Conservation (phyloP, 225 moss, liverwort and hornwort genomes). For the Ulota crispa region DNA sequence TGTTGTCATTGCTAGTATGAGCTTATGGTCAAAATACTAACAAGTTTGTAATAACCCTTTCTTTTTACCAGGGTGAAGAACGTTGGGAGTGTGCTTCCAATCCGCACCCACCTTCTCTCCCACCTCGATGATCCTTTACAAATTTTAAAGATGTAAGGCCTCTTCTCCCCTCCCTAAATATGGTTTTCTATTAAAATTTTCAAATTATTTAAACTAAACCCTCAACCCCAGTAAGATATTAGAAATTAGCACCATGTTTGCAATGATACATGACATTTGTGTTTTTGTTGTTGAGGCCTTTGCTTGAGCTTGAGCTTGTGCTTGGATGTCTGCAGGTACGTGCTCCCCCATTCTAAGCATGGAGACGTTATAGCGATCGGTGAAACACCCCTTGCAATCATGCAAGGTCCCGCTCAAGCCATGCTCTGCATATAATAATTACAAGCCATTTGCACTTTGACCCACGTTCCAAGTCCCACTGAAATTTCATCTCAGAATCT, state of each 20-base stretch:
- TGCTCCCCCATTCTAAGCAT: conserved; percentile 68
- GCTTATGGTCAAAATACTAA: not conserved
- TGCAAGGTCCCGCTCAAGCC: conserved; percentile 71
- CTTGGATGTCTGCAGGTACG: conserved; percentile 64
- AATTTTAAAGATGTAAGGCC: conserved; percentile 43
- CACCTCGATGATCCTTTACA: conserved; percentile 76
- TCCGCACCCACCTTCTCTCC: conserved; percentile 80
- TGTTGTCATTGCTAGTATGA: not conserved
- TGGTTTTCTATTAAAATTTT: not conserved
- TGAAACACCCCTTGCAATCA: conserved; percentile 96
- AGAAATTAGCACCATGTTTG: too few relatives aligned
- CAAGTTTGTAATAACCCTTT: conserved; percentile 24
- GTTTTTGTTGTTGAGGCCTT: not conserved
- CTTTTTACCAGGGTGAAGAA: conserved; percentile 37
- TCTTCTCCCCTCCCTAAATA: not conserved
- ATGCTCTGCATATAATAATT: not conserved
- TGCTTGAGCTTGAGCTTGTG: conserved; percentile 20
- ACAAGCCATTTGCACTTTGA: not conserved
- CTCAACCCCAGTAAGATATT: too few relatives aligned
- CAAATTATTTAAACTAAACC: too few relatives aligned
- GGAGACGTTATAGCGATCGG: conserved; percentile 94
- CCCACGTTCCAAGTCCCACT: too few relatives aligned
- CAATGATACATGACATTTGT: too few relatives aligned
- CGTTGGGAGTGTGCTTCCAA: conserved; percentile 72
- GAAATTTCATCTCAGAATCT: too few relatives aligned